phyloP scores from a whole-genome alignment of 768 basidiomycete species.

The Leccinum obscurum region DNA sequence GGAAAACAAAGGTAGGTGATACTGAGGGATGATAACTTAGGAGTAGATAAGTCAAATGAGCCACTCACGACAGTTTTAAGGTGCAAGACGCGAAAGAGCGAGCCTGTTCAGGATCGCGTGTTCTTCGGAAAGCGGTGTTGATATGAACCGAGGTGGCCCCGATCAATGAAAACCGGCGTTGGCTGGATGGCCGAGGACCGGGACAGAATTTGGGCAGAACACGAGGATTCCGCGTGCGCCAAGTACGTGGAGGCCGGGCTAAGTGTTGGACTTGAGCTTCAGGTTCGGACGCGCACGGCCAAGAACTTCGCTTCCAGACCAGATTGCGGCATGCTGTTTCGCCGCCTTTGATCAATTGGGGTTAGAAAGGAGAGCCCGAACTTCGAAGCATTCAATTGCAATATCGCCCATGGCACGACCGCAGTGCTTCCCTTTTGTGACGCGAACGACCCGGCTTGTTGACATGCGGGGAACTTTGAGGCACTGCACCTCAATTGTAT shows the following conservation, averaged over 20 bases:
- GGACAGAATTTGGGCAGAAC: neutral
- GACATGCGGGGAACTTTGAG: neutral
- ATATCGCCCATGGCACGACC: neutral
- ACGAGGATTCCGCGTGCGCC: neutral
- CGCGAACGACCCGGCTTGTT: neutral
- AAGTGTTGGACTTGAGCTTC: neutral
- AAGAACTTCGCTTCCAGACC: neutral
- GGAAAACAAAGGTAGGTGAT: neutral
- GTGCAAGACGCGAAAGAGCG: neutral
- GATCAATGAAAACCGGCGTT: neutral
- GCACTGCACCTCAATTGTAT: neutral
- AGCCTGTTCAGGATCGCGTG: neutral
- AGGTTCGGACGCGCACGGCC: neutral
- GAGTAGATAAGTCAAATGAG: neutral
- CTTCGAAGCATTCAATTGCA: neutral
- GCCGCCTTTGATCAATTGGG: neutral
- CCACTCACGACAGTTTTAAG: too few relatives aligned
- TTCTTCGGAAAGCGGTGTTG: neutral
- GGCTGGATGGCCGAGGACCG: neutral
- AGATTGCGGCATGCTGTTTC: neutral
- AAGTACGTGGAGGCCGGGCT: neutral
- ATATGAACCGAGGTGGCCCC: neutral
- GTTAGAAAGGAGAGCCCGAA: neutral
- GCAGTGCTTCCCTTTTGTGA: neutral
- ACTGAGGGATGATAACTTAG: neutral